Base-by-base conservation (phyloP, 805 yeast species). In the Starmera pachycereana region DNA sequence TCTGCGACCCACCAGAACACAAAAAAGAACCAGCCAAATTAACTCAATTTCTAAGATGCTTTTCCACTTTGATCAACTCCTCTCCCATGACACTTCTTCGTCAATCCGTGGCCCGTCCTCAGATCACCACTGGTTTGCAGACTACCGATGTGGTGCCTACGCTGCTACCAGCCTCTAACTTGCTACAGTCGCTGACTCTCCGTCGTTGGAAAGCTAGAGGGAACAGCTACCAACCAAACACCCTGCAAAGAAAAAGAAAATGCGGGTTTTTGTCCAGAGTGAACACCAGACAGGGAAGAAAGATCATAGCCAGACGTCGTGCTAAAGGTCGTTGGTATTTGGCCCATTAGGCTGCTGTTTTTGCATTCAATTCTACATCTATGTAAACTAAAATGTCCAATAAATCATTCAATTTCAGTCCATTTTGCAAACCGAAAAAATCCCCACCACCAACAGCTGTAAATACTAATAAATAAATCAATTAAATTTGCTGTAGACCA, bases 281-380 rank as follows among this genome's bases (percentile, higher is more conserved):
- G 62, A 76, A 79, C 56, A 63, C 82, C 7, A 74, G 71, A 51
- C 71, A 75, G 31, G 97, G 97, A 8, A 74, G 90, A 50, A 84
- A 78, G 56, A 74, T 92, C 32, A 63, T 92, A 41, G 74, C 74
- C 40, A 74, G 90, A 58, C 76, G 97, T 63, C 78, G 66, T 53
- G 81, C 76, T 18, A 92, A 92, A 65, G 96, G 96, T 4, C 76
- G 97, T 63, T 89, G 97, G 97, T 88, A 77, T 56, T 64, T 92
- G 53, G 69, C 94, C 35, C 90, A 29, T 12, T n/a, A 7, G 10
- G 3, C 19, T n/a, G n/a, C n/a, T n/a, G n/a, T n/a, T n/a, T n/a
- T n/a, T n/a, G n/a, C n/a, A n/a, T n/a, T n/a, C n/a, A n/a, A n/a
- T n/a, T n/a, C n/a, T n/a, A n/a, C n/a, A n/a, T n/a, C n/a, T n/a